A percentile compares a stretch with the other conserved stretches of the same genome.
Evolutionary conservation across 2,329 filamentous ascomycete genomes (phyloP).

Genomic region (Pseudogymnoascus sp.): DNA sequence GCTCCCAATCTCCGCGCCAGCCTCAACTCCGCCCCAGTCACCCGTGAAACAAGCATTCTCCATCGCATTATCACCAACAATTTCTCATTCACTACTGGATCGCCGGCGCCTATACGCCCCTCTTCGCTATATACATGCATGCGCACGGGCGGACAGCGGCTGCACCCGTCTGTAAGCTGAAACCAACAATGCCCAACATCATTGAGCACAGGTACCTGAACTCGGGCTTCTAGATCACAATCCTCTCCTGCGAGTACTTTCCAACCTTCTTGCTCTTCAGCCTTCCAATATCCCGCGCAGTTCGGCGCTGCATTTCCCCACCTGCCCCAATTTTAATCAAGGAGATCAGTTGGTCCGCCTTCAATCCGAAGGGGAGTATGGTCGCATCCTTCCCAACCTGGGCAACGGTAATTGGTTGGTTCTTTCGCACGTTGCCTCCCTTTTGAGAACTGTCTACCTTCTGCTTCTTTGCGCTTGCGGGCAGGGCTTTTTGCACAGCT

Average conservation of each 20-base stretch:
- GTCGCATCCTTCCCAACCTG: constrained; percentile 35
- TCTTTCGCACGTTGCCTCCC: constrained; percentile 24
- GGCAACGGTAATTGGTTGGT: constrained; percentile 41
- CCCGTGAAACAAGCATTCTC: not conserved
- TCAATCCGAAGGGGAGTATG: constrained; percentile 67
- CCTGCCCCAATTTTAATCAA: constrained; percentile 55
- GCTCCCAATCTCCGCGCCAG: not conserved
- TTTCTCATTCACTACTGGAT: constrained; percentile 8
- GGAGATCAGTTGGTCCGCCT: constrained; percentile 45
- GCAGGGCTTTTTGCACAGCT: constrained; percentile 19
- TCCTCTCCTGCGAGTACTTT: constrained; percentile 74
- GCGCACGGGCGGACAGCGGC: not conserved
- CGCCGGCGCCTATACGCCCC: constrained; percentile 3
- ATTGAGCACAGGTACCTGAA: not conserved
- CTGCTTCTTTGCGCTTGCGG: constrained; percentile 23
- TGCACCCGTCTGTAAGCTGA: not conserved
- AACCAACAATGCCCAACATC: constrained; percentile 9
- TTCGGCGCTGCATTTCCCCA: constrained; percentile 64
- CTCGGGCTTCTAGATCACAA: constrained; percentile 47
- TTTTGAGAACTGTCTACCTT: constrained; percentile 15
- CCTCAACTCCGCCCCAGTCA: not conserved
- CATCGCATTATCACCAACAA: not conserved
- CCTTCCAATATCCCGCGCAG: constrained; percentile 65
- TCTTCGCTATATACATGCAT: constrained; percentile 5
- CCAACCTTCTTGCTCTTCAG: constrained; percentile 73